Percentiles rank a stretch among this genome's conserved stretches.
Conservation (phyloP, 1,284 basidiomycete genomes). For the Wallemia hederae region DNA sequence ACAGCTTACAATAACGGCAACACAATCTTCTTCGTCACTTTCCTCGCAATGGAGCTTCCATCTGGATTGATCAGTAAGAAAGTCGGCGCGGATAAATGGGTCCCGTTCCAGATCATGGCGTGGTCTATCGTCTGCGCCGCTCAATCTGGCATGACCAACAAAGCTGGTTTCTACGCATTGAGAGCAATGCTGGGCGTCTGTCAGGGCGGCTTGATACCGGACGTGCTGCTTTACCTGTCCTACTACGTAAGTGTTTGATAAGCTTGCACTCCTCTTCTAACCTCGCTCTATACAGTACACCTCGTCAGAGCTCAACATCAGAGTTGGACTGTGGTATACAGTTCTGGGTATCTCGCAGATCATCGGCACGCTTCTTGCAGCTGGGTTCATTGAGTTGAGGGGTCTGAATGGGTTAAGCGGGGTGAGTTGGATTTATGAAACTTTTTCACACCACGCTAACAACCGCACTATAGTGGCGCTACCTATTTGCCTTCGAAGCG, state of each 20-base stretch:
- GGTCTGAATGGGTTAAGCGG: slow-evolving; percentile 11
- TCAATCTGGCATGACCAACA: slow-evolving; percentile 10
- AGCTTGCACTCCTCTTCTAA: slow-evolving; percentile 8
- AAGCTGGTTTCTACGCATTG: slow-evolving; percentile 9
- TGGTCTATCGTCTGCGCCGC: slow-evolving; percentile 14
- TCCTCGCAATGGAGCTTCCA: slow-evolving; percentile 15
- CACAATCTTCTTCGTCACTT: slow-evolving; percentile 13
- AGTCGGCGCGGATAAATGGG: slow-evolving; percentile 17
- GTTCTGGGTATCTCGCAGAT: slow-evolving; percentile 11
- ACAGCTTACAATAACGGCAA: slow-evolving; percentile 16
- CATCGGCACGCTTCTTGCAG: slow-evolving; percentile 12
- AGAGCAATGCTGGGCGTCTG: slow-evolving; percentile 10
- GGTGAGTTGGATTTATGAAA: slow-evolving; percentile 15
- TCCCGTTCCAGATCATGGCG: slow-evolving; percentile 15
- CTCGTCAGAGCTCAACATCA: slow-evolving; percentile 14
- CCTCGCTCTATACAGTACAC: slow-evolving; percentile 2
- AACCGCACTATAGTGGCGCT: no score
- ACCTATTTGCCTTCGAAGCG: slow-evolving; percentile 13
- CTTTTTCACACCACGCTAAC: no score
- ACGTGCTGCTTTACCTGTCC: slow-evolving; percentile 16
- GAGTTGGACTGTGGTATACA: slow-evolving; percentile 18
- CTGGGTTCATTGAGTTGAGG: slow-evolving; percentile 14
- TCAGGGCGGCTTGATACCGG: slow-evolving; percentile 17
- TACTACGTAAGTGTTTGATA: slow-evolving; percentile 18
- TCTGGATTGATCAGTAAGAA: slow-evolving; percentile 15